A percentile compares a stretch with the other conserved stretches of the same genome.
phyloP scores from a whole-genome alignment of 179 eudicot genomes.

The Beta macrorhiza region DNA sequence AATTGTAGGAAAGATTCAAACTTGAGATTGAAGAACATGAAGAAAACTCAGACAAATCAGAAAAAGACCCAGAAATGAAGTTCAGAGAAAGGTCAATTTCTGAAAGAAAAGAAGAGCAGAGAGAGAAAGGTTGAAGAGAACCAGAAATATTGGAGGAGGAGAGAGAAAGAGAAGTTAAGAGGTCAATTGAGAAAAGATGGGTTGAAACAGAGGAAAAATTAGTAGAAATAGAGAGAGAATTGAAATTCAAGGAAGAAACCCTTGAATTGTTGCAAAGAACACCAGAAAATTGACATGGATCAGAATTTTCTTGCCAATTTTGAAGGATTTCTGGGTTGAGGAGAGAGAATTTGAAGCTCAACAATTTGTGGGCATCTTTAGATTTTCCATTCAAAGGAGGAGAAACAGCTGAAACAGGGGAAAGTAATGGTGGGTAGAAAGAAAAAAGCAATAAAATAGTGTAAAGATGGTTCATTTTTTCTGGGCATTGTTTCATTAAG shows the following conservation, averaged over 20 bases:
- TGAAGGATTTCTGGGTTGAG: slow-evolving; percentile 42
- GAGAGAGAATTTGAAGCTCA: slow-evolving; percentile 72
- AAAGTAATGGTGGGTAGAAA: slow-evolving; percentile 5
- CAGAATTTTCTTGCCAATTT: slow-evolving; percentile 41
- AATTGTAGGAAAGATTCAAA: slow-evolving; percentile 65
- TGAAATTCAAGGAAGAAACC: slow-evolving; percentile 56
- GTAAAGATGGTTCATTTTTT: slow-evolving; percentile 27
- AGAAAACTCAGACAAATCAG: slow-evolving; percentile 39
- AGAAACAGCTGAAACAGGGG: slow-evolving; percentile 21
- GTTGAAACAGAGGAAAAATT: slow-evolving; percentile 42
- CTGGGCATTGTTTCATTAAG: slow-evolving; percentile 2
- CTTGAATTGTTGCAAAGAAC: slow-evolving; percentile 48
- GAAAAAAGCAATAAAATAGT: slow-evolving; percentile 17
- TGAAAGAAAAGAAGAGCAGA: slow-evolving; percentile 41
- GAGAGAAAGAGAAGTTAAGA: slow-evolving; percentile 41
- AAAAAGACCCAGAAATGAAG: slow-evolving; percentile 47
- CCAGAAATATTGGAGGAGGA: slow-evolving; percentile 57
- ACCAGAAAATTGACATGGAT: slow-evolving; percentile 62
- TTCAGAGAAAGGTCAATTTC: slow-evolving; percentile 62
- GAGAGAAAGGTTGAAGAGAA: slow-evolving; percentile 26
- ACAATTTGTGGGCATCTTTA: slow-evolving; percentile 51
- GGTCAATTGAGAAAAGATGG: slow-evolving; percentile 42
- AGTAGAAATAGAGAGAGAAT: slow-evolving; percentile 29
- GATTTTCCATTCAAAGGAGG: slow-evolving; percentile 14
- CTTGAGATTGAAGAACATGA: slow-evolving; percentile 45